phyloP scores from a whole-genome alignment of 768 basidiomycete genomes.

The Tylopilus plumbeoviolaceoides region DNA sequence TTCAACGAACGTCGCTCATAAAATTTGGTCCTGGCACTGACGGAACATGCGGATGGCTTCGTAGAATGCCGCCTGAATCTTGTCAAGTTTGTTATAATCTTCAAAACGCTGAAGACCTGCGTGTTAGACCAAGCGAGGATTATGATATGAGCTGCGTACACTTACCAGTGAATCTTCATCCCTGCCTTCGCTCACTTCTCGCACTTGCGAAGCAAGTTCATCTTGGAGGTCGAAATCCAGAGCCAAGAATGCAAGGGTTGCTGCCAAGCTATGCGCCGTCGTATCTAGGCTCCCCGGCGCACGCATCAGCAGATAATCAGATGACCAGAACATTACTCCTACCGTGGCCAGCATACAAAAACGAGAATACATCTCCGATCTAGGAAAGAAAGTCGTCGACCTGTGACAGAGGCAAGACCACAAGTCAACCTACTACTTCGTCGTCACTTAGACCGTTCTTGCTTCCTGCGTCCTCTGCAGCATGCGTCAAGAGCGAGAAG shows the following conservation, averaged over 20 bases:
- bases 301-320: neutral
- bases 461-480: conserved; percentile 13
- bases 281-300: conserved; percentile 17
- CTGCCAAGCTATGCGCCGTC: conserved; percentile 28
- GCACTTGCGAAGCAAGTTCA: conserved; percentile 27
- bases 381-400: conserved; percentile 10
- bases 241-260: conserved; percentile 30
- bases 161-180: conserved; percentile 17
- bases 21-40: conserved; percentile 6
- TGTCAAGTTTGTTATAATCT: conserved; percentile 27
- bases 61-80: conserved; percentile 24
- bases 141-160: neutral
- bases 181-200: conserved; percentile 19
- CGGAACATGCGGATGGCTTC: conserved; percentile 31
- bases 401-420: neutral
- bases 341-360: conserved; percentile 60
- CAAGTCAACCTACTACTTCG: conserved; percentile 11
- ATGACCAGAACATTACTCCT: neutral
- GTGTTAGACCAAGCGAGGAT: neutral
- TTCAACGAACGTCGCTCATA: neutral
- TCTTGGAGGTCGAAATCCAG: conserved; percentile 30
- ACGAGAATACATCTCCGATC: conserved; percentile 49
- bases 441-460: conserved; percentile 13
- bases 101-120: conserved; percentile 15
- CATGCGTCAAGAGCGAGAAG: conserved; percentile 14